Percentiles rank a stretch among this genome's conserved stretches.
These are phyloP conservation scores for Sporothrix globosa DNA, from an alignment of 2,329 filamentous ascomycete genomes.

Conservation along the genomic window DNA sequence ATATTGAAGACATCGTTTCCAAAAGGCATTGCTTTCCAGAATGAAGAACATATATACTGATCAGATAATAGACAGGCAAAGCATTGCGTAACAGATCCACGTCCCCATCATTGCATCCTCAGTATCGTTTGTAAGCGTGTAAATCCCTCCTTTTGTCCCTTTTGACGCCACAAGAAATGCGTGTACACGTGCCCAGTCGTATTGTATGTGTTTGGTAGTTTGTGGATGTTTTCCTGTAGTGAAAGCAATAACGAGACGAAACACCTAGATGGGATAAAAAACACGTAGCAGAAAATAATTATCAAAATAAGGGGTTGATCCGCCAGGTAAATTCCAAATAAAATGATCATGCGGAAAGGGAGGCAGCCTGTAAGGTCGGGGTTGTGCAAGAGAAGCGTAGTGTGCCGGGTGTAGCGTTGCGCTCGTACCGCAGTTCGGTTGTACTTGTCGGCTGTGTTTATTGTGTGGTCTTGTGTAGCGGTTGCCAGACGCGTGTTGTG, in stretches of 20 bases:
- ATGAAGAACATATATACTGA: background rate
- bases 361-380: background rate
- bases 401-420: background rate
- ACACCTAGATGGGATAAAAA: background rate
- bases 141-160: background rate
- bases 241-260: background rate
- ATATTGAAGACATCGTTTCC: slow-evolving; percentile 22
- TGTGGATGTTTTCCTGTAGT: background rate
- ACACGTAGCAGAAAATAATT: background rate
- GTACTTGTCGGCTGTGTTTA: background rate
- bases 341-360: background rate
- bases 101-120: slow-evolving; percentile 18
- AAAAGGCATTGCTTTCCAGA: background rate
- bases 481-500: too few relatives aligned
- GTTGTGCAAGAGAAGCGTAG: background rate
- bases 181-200: background rate
- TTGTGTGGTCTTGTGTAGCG: background rate
- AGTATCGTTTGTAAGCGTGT: background rate
- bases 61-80: background rate
- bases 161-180: background rate
- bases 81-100: background rate
- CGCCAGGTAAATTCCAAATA: background rate
- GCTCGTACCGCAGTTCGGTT: background rate
- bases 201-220: background rate
- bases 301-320: background rate